A percentile compares a stretch with the other conserved stretches of the same genome.
Conservation (phyloP, 345 rosid species). For the Barbarea vulgaris region DNA sequence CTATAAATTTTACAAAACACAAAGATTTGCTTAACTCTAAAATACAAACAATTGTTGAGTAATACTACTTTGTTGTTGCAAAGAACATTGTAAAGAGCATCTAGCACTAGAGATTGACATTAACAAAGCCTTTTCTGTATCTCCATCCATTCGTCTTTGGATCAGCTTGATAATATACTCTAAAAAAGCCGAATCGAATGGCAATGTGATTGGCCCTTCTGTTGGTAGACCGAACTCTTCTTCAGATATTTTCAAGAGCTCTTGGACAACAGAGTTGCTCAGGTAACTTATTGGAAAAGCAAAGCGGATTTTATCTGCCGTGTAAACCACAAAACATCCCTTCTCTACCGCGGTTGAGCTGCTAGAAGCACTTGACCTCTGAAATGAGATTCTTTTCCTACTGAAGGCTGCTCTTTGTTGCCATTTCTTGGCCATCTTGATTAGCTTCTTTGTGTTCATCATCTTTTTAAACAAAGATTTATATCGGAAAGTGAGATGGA, state of each 20-base stretch:
- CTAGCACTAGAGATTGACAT: constrained; percentile 21
- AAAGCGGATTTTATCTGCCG: constrained; percentile 31
- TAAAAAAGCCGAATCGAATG: constrained; percentile 37
- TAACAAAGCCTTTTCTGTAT: constrained; percentile 42
- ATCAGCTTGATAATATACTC: constrained; percentile 35
- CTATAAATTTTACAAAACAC: neutral
- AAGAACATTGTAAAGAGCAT: constrained; percentile 9
- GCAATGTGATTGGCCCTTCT: constrained; percentile 42
- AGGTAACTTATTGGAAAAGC: constrained; percentile 36
- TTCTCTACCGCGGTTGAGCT: constrained; percentile 14
- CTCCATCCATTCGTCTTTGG: constrained; percentile 26
- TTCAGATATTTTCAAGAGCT: constrained; percentile 46
- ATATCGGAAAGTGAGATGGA: neutral
- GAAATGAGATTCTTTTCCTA: constrained; percentile 36
- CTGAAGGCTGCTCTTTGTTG: constrained; percentile 26
- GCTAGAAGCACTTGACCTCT: neutral
- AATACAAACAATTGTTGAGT: constrained; percentile 17
- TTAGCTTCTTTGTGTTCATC: constrained; percentile 27
- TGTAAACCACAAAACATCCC: constrained; percentile 48
- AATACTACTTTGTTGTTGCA: neutral
- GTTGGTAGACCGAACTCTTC: constrained; percentile 45
- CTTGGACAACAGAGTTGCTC: constrained; percentile 33
- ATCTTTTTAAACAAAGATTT: neutral
- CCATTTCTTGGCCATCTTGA: constrained; percentile 41
- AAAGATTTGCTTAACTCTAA: neutral